Evolutionary conservation across 2,329 filamentous ascomycete species (phyloP).

Genomic region (Lecanosticta acicola): DNA sequence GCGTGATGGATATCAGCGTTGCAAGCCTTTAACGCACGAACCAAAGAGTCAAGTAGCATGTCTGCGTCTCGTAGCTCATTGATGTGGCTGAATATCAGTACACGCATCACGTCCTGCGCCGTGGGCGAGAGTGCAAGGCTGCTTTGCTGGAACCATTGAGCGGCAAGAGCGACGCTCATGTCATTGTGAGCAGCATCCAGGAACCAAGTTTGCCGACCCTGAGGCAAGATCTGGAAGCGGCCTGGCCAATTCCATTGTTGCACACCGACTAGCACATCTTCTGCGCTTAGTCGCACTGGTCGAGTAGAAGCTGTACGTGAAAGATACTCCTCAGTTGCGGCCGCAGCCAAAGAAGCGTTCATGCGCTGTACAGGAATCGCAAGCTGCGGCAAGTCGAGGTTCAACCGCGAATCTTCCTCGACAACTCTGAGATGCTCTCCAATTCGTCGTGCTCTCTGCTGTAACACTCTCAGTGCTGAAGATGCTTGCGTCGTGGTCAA

Average conservation of each 20-base stretch:
- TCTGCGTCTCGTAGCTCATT: constrained; percentile 23
- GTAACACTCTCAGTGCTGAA: constrained; percentile 40
- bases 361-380: too few species aligned
- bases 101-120: too few species aligned
- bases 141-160: constrained; percentile 34
- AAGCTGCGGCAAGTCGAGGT: too few species aligned
- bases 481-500: constrained; percentile 48
- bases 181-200: constrained; percentile 42
- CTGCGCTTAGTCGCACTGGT: too few species aligned
- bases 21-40: constrained; percentile 8
- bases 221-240: constrained; percentile 19
- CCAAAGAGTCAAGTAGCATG: constrained; percentile 16
- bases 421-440: background rate
- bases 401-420: too few species aligned
- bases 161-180: constrained; percentile 36
- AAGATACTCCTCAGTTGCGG: too few species aligned
- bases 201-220: constrained; percentile 32
- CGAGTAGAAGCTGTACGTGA: too few species aligned
- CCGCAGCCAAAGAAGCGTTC: too few species aligned
- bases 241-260: constrained; percentile 22
- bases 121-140: background rate
- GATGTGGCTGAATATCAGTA: constrained; percentile 26
- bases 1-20: constrained; percentile 19
- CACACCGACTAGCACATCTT: constrained; percentile 36
- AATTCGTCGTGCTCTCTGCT: constrained; percentile 48